These are phyloP conservation scores for Blepharisma japonicum DNA, from an alignment of 73 alveolate genomes.

Conservation along the genomic window DNA sequence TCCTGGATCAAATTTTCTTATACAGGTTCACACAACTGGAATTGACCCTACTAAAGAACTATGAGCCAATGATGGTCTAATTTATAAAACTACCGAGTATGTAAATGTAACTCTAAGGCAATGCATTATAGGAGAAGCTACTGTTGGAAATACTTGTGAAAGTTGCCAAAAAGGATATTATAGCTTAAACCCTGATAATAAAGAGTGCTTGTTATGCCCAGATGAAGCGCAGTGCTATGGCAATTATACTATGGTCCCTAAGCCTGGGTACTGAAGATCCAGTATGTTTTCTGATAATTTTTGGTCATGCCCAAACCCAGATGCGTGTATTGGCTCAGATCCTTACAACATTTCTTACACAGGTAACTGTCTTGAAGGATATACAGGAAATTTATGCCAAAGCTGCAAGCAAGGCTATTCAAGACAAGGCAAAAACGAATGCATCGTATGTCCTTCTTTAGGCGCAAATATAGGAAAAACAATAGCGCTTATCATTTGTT, in stretches of 20 bases:
- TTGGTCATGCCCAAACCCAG: not conserved
- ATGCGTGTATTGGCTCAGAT: not conserved
- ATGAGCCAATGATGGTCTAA: not conserved
- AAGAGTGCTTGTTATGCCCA: not conserved
- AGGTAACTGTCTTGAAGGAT: conserved; percentile 63
- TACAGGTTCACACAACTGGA: not conserved
- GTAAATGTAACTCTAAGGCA: not conserved
- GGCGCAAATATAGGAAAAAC: conserved; percentile 35
- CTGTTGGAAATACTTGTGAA: not conserved
- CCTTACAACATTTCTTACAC: not conserved
- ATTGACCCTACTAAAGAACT: not conserved
- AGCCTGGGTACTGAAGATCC: conserved; percentile 21
- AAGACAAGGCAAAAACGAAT: conserved; percentile 44
- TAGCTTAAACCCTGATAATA: not conserved
- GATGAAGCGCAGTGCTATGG: not conserved
- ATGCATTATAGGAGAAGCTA: conserved; percentile 11
- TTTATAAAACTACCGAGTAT: not conserved
- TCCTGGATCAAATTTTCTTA: not conserved
- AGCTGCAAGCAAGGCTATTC: conserved; percentile 63
- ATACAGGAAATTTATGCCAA: conserved; percentile 59
- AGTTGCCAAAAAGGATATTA: not conserved
- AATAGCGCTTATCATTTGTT: conserved; percentile 30
- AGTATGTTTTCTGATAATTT: not conserved
- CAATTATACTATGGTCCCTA: not conserved
- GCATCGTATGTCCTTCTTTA: conserved; percentile 51